These are phyloP conservation scores for Hortiboletus rubellus DNA, from an alignment of 1,284 basidiomycete genomes.

Conservation along the genomic window DNA sequence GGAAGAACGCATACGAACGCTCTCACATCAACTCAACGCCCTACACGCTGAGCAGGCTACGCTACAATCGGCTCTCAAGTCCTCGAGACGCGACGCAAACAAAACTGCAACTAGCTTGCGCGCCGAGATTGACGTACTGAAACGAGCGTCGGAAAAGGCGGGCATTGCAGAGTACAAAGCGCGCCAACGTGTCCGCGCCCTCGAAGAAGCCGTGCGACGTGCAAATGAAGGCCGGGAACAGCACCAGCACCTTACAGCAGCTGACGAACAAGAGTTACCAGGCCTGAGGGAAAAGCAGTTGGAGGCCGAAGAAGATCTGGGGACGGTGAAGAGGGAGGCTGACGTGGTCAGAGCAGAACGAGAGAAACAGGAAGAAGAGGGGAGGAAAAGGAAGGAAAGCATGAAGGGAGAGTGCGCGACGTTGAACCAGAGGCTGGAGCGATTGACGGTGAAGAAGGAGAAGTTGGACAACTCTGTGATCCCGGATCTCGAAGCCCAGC, in stretches of 20 bases:
- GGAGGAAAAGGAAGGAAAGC: conserved; percentile 58
- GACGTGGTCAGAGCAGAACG: conserved; percentile 44
- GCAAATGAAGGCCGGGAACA: conserved; percentile 59
- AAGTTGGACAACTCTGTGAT: conserved; percentile 50
- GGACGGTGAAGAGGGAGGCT: conserved; percentile 40
- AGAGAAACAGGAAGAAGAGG: conserved; percentile 54
- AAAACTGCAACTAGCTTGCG: conserved; percentile 72
- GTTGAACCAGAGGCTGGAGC: conserved; percentile 52
- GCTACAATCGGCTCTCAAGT: conserved; percentile 62
- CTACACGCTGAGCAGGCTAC: conserved; percentile 60
- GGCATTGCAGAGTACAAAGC: conserved; percentile 62
- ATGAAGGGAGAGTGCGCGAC: conserved; percentile 48
- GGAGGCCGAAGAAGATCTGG: conserved; percentile 44
- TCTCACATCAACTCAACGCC: conserved; percentile 56
- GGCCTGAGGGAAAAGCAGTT: conserved; percentile 50
- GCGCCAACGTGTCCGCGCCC: conserved; percentile 71
- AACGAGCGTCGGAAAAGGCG: conserved; percentile 71
- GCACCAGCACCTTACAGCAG: conserved; percentile 49
- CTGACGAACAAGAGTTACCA: conserved; percentile 55
- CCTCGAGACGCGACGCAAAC: conserved; percentile 69
- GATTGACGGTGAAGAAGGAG: conserved; percentile 52
- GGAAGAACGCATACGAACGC: conserved; percentile 62
- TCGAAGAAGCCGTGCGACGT: conserved; percentile 75
- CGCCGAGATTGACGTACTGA: conserved; percentile 72
- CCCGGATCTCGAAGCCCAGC: conserved; percentile 55